Evolutionary conservation across 345 rosid species (phyloP).

Genomic region (Melaleuca quinquenervia): DNA sequence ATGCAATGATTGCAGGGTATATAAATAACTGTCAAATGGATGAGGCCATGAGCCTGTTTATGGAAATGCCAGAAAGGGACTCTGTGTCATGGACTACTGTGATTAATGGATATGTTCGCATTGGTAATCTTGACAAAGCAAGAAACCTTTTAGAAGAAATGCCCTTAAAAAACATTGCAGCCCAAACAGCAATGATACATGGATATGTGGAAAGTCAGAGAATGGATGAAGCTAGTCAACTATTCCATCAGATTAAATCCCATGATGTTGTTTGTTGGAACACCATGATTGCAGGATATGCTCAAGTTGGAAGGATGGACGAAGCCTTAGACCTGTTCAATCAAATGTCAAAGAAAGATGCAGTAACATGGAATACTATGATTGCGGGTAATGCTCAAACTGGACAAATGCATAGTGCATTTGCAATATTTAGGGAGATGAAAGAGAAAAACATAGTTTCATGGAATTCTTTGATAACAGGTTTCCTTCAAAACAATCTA

Average conservation of each 20-base stretch:
- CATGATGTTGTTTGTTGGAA: conserved; percentile 27
- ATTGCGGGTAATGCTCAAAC: conserved; percentile 26
- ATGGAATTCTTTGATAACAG: conserved; percentile 29
- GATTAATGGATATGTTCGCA: conserved; percentile 25
- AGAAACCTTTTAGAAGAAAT: conserved; percentile 17
- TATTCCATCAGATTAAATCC: conserved; percentile 14
- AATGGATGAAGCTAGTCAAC: conserved; percentile 18
- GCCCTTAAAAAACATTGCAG: conserved; percentile 11
- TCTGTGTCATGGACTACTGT: conserved; percentile 28
- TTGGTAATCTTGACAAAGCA: conserved; percentile 24
- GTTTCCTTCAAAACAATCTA: conserved; percentile 18
- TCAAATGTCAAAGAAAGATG: conserved; percentile 24
- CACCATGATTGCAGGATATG: conserved; percentile 26
- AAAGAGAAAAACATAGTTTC: conserved; percentile 18
- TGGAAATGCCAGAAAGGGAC: conserved; percentile 27
- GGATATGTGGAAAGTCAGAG: conserved; percentile 16
- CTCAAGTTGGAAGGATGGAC: conserved; percentile 18
- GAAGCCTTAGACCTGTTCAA: conserved; percentile 18
- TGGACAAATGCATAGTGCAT: conserved; percentile 14
- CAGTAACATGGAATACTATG: conserved; percentile 36
- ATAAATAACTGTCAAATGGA: conserved; percentile 5
- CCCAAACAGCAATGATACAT: conserved; percentile 26
- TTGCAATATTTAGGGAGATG: conserved; percentile 17
- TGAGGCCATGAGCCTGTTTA: conserved; percentile 25
- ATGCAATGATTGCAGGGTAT: conserved; percentile 30